A percentile compares a stretch with the other conserved stretches of the same genome.
These are phyloP conservation scores for Smithsoniella earleae DNA, from an alignment of 163 green algal species.

Conservation along the genomic window DNA sequence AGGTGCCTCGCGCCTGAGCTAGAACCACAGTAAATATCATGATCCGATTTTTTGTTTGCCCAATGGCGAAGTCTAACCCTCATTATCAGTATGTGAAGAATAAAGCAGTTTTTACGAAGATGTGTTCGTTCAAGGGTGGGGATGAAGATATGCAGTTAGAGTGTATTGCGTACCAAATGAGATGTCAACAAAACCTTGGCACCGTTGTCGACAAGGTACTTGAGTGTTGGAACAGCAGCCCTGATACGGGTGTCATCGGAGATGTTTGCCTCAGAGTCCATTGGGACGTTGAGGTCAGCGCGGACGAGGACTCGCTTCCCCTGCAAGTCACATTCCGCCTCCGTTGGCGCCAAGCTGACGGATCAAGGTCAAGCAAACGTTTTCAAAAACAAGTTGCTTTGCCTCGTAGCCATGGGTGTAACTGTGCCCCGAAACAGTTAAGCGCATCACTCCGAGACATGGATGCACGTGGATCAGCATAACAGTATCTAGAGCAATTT, in stretches of 20 bases:
- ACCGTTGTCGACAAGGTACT: slow-evolving; percentile 94
- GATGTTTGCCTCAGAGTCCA: slow-evolving; percentile 77
- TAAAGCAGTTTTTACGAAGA: no score
- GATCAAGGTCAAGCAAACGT: no score
- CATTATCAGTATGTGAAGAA: no score
- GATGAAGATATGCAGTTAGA: no score
- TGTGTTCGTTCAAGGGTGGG: no score
- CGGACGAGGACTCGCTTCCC: slow-evolving; percentile 64
- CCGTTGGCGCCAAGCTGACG: no score
- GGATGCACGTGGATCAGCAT: neutral
- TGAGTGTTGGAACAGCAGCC: slow-evolving; percentile 89
- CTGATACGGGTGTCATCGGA: slow-evolving; percentile 97
- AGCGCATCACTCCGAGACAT: neutral
- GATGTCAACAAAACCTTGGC: slow-evolving; percentile 90
- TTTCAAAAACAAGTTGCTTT: neutral
- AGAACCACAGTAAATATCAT: no score
- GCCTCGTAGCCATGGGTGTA: neutral
- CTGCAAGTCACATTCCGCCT: slow-evolving; percentile 35
- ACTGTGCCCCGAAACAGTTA: neutral
- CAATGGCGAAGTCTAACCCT: no score
- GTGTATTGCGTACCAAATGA: slow-evolving; percentile 78
- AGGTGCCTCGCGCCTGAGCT: no score
- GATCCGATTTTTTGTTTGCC: no score
- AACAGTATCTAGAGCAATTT: neutral
- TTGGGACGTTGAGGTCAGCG: slow-evolving; percentile 85